Conservation (phyloP, 805 yeast species). For the Teunomyces funiuensis region DNA sequence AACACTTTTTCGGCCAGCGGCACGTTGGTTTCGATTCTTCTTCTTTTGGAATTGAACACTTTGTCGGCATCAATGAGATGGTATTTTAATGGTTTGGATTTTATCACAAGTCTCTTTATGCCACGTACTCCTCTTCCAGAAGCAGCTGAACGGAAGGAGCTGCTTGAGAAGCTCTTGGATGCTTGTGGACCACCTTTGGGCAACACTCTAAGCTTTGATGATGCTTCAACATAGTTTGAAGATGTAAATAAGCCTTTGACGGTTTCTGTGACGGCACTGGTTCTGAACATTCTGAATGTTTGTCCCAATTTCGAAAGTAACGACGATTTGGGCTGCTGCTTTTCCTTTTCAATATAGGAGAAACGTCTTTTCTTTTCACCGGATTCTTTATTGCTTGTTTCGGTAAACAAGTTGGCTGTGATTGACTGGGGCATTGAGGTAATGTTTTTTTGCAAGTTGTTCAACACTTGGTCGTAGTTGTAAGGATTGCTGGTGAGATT, state of each 20-base stretch:
- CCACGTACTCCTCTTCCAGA: conserved; percentile 23
- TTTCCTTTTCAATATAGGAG: conserved; percentile 15
- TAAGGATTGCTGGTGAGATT: conserved; percentile 26
- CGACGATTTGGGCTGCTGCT: conserved; percentile 20
- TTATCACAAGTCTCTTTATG: conserved; percentile 36
- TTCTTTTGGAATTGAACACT: conserved; percentile 36
- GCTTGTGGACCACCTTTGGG: conserved; percentile 9
- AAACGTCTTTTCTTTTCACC: conserved; percentile 17
- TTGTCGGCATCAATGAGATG: conserved; percentile 43
- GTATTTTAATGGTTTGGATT: conserved; percentile 40
- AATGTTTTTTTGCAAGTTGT: conserved; percentile 18
- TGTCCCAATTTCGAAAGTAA: conserved; percentile 34
- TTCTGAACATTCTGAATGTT: conserved; percentile 32
- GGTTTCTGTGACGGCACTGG: conserved; percentile 15
- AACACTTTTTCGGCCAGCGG: conserved; percentile 16
- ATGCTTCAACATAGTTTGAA: conserved; percentile 18
- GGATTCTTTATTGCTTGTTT: conserved; percentile 9
- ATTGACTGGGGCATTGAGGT: conserved; percentile 34
- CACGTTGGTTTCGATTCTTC: conserved; percentile 23
- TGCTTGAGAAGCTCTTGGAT: conserved; percentile 10
- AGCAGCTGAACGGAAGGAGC: conserved; percentile 8
- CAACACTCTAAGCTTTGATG: conserved; percentile 3
- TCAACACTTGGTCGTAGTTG: conserved; percentile 25
- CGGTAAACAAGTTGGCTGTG: conserved; percentile 26
- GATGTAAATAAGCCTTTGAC: conserved; percentile 35